These are phyloP conservation scores for Crithidia fasciculata DNA, from an alignment of 208 protist genomes.

Conservation along the genomic window DNA sequence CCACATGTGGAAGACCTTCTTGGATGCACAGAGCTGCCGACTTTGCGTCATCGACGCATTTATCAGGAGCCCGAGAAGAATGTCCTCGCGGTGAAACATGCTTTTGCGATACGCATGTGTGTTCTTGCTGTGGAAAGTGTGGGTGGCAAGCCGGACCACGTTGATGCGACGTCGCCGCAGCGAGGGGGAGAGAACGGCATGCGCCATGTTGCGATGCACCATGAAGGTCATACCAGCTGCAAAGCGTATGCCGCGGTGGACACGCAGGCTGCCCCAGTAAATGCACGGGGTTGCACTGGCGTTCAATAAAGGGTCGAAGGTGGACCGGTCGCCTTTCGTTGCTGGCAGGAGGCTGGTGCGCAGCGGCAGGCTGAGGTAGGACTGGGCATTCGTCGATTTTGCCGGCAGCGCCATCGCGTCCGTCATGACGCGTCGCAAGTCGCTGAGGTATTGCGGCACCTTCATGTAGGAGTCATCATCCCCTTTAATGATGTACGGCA, in stretches of 20 bases:
- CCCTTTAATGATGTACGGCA: conserved; percentile 44
- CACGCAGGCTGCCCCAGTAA: conserved; percentile 12
- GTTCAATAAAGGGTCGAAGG: background rate
- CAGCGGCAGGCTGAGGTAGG: background rate
- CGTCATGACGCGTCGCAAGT: conserved; percentile 19
- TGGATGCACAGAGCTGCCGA: background rate
- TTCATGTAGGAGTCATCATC: conserved; percentile 57
- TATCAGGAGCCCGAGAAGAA: background rate
- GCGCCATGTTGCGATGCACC: conserved; percentile 1
- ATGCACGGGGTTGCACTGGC: background rate
- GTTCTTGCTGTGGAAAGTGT: background rate
- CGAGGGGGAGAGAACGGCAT: background rate
- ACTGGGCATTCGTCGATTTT: background rate
- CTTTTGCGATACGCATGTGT: background rate
- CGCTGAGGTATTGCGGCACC: conserved; percentile 52
- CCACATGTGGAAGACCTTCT: background rate
- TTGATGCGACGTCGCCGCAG: background rate
- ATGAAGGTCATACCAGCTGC: background rate
- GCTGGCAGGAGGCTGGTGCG: too few species aligned
- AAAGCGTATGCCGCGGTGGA: background rate
- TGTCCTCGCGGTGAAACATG: conserved; percentile 6
- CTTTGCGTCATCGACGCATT: background rate
- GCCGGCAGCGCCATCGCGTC: background rate
- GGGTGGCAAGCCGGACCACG: background rate
- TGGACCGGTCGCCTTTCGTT: background rate